Percentiles rank a stretch among this genome's conserved stretches.
Evolutionary conservation across 768 basidiomycete species (phyloP).

Genomic region (Candolleomyces efflorescens): DNA sequence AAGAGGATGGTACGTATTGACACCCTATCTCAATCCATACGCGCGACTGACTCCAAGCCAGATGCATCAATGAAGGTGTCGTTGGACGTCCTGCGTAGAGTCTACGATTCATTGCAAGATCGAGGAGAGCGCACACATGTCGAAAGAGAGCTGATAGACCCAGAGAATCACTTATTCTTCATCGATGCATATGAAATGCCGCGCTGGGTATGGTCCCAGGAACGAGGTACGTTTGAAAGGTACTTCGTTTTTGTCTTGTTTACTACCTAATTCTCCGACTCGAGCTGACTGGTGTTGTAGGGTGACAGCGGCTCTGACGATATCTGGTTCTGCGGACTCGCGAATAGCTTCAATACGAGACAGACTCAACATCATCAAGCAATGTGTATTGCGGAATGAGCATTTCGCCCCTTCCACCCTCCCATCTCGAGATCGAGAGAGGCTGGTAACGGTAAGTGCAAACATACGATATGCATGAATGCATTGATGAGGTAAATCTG

Average conservation of each 20-base stretch:
- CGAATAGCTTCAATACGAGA: conserved; percentile 78
- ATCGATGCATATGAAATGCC: conserved; percentile 97
- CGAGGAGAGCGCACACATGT: conserved; percentile 46
- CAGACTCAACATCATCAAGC: conserved; percentile 85
- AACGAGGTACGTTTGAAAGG: conserved; percentile 87
- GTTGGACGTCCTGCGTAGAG: conserved; percentile 57
- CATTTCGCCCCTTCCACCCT: conserved; percentile 96
- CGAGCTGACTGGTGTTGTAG: conserved; percentile 28
- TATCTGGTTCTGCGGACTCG: conserved; percentile 83
- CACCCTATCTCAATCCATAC: not conserved
- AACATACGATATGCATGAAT: not conserved
- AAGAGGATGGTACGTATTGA: conserved; percentile 66
- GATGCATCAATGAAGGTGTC: conserved; percentile 85
- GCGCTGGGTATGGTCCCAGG: conserved; percentile 83
- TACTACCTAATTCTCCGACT: not conserved
- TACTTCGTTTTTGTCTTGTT: conserved; percentile 23
- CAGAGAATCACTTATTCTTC: conserved; percentile 76
- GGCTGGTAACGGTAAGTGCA: conserved; percentile 75
- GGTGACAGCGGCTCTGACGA: conserved; percentile 48
- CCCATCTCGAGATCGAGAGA: conserved; percentile 81
- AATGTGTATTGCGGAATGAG: conserved; percentile 91
- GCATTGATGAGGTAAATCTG: not conserved
- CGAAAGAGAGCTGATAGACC: conserved; percentile 67
- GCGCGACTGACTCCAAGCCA: conserved; percentile 19
- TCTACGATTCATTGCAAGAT: conserved; percentile 72